These are phyloP conservation scores for Lactifluus piperatus DNA, from an alignment of 768 basidiomycete species.

Conservation along the genomic window DNA sequence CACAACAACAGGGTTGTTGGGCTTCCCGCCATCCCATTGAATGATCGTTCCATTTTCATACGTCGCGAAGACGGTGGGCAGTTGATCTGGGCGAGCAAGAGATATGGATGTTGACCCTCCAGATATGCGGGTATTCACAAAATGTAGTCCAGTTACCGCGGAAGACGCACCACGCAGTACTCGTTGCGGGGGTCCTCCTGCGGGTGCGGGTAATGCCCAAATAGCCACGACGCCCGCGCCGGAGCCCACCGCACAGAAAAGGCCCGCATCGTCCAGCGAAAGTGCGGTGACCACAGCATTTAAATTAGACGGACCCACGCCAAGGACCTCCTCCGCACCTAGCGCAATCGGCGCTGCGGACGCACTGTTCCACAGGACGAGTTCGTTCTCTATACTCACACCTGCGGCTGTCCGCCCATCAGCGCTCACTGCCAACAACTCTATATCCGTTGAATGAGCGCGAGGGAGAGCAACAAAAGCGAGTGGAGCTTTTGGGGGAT, in stretches of 20 bases:
- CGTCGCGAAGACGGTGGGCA: slow-evolving; percentile 19
- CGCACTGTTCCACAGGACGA: slow-evolving; percentile 57
- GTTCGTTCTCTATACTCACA: slow-evolving; percentile 71
- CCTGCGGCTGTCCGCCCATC: slow-evolving; percentile 60
- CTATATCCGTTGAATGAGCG: slow-evolving; percentile 75
- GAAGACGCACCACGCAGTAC: slow-evolving; percentile 34
- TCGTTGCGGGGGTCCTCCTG: slow-evolving; percentile 34
- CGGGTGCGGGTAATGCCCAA: slow-evolving; percentile 44
- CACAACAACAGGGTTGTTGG: slow-evolving; percentile 30
- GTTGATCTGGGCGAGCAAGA: slow-evolving; percentile 17
- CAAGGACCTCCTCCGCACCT: slow-evolving; percentile 44
- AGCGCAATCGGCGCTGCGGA: slow-evolving; percentile 36
- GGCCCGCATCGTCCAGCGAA: slow-evolving; percentile 51
- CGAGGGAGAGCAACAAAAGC: slow-evolving; percentile 69
- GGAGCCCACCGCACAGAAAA: slow-evolving; percentile 65
- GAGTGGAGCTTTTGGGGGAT: slow-evolving; percentile 35
- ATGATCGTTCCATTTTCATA: slow-evolving; percentile 54
- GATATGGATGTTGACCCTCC: slow-evolving; percentile 19
- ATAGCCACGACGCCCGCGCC: slow-evolving; percentile 53
- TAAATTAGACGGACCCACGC: slow-evolving; percentile 39
- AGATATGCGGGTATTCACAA: slow-evolving; percentile 25
- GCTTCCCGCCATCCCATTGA: slow-evolving; percentile 39
- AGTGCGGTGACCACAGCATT: slow-evolving; percentile 49
- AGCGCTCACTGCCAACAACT: slow-evolving; percentile 62
- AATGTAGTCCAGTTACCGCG: slow-evolving; percentile 44